Base-by-base conservation (phyloP, 768 basidiomycete genomes). In the Agaricus sinodeliciosus region DNA sequence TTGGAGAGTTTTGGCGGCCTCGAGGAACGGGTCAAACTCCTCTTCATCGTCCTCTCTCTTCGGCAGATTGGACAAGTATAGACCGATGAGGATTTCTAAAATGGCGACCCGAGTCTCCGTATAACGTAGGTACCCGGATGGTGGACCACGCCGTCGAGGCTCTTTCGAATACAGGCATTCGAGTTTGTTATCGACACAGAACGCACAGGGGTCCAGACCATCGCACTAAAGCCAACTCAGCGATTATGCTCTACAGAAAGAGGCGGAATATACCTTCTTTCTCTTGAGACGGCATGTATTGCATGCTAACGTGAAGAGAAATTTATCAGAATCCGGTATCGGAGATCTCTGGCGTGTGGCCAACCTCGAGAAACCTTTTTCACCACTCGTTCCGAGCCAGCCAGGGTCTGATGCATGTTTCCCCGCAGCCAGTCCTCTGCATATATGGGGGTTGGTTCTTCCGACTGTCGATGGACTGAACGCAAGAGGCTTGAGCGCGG, bases 221-320 rank as follows among this genome's bases (percentile, higher is more conserved):
- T 67, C 62, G 46, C 65, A 67, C 64, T 65, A 36, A n/a, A 22
- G n/a, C 4, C 19, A 55, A 31, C 34, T 35, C 25, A 53, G 26
- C 41, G 13, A 42, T 26, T 37, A 19, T 16, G 43, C 16, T 35
- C 43, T 12, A 18, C 11, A 16, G 6, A 19, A 34, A 5, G 15
- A 27, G 9, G 25, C 11, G 15, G 28, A 2, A 44, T 54, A 3
- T 18, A 66, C 65, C 59, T 66, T 65, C 51, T 65, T 67, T 34
- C 65, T 63, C 49, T 67, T 67, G 43, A 67, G 54, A 44, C 65
- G 59, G 47, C 65, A 67, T 26, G 65, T 67, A 36, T 67, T 67
- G 51, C 65, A 67, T 9, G 65, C 65, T 67, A 43, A 13, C n/a
- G 36, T 27, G 43, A 44, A 43, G 37, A 39, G 37, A 13, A 7